Conservation (phyloP, 371 early-diverging fungal genomes). For the Apophysomyces sp. region DNA sequence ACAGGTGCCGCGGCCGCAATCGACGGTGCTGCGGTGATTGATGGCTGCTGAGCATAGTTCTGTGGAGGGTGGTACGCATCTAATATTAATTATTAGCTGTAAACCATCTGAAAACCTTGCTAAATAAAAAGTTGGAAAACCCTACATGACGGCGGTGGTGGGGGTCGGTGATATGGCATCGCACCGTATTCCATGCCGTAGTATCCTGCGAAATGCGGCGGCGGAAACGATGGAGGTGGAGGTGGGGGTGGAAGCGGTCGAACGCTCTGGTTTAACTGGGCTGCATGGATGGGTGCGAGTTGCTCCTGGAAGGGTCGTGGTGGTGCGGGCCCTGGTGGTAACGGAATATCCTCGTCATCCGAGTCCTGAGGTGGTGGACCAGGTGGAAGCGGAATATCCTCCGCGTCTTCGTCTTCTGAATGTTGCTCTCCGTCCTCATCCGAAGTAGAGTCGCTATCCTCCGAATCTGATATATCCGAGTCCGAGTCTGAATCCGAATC, state of each 20-base stretch:
- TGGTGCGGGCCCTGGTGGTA: constrained; percentile 48
- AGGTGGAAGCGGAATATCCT: constrained; percentile 10
- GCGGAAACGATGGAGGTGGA: constrained; percentile 7
- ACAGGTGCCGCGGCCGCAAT: background rate
- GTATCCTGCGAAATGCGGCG: background rate
- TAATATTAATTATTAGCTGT: background rate
- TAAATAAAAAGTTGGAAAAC: background rate
- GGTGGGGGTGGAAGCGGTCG: constrained; percentile 12
- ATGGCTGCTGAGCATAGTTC: background rate
- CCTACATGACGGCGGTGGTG: constrained; percentile 17
- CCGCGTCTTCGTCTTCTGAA: constrained; percentile 18
- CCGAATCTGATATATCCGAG: constrained; percentile 3
- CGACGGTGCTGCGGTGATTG: background rate
- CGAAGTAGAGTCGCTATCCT: constrained; percentile 9
- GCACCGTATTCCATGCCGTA: background rate
- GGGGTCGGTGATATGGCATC: constrained; percentile 14
- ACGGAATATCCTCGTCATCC: constrained; percentile 46
- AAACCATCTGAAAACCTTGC: no score
- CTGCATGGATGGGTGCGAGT: constrained; percentile 17
- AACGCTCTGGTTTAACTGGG: constrained; percentile 1
- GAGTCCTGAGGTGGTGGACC: constrained; percentile 20
- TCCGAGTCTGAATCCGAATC: constrained; percentile 16
- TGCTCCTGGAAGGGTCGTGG: constrained; percentile 34
- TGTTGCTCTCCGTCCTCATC: background rate
- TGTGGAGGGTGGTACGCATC: background rate